Base-by-base conservation (phyloP, 202 grass and related monocot species). In the Setaria italica region DNA sequence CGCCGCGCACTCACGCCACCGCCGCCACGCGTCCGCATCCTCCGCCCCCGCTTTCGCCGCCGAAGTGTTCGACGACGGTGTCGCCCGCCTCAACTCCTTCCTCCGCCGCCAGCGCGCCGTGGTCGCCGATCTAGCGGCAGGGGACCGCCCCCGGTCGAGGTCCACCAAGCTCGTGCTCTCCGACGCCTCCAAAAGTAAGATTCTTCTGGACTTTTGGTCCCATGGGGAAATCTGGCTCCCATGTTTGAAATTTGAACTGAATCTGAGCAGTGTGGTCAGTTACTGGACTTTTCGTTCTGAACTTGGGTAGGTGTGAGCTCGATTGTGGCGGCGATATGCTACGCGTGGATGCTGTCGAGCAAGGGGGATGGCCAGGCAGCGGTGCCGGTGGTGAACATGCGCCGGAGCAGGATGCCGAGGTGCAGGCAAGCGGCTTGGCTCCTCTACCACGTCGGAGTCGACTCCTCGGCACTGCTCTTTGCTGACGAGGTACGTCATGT, bases 391-490 rank as follows among this genome's bases (percentile, higher is more conserved):
- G 85, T 90, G 45, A 92, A 90, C 79, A 86, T 88, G 85, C 65
- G 63, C 9, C 80, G 90, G 67, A 79, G 82, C 85, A 88, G 76
- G 63, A 94, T 94, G 90, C 37, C 53, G 49, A 70, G 84, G 71
- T 89, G 84, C 68, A 90, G 80, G 85, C 90, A 90, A 60, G 88
- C 85, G 64, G 90, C 88, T 62, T 95, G 92, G 88, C 85, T 92
- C 46, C 88, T 94, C 74, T 82, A 86, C 84, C 85, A 95, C 86
- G 79, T 86, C 33, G 90, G 92, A 8, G 69, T 94, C 76, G 92
- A 94, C 57, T 58, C 90, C 62, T 94, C 92, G 6, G 88, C 82
- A 6, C 77, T 95, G 59, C 88, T 95, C 76, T 95, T 92, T 25
- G 59, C 85, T 1, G 83, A 90, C 17, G 90, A 95, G 92, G 90